phyloP scores from a whole-genome alignment of 768 basidiomycete genomes.

The Hebeloma cylindrosporum region DNA sequence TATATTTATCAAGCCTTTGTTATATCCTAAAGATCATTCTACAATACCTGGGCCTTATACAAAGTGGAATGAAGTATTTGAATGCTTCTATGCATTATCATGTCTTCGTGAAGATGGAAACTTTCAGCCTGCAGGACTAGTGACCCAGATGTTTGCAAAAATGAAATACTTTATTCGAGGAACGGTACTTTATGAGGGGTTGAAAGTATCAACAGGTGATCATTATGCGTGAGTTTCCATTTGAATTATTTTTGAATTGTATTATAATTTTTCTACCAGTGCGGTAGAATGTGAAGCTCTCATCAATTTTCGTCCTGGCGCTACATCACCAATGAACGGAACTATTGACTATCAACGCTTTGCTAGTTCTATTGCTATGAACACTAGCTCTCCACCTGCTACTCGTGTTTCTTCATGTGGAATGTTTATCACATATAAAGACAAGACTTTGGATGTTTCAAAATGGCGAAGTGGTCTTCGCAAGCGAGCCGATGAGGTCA shows the following conservation, averaged over 20 bases:
- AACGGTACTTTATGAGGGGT: too few relatives aligned
- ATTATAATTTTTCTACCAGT: slow-evolving; percentile 1
- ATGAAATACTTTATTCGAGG: slow-evolving; percentile 13
- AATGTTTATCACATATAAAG: slow-evolving; percentile 1
- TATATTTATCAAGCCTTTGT: slow-evolving; percentile 10
- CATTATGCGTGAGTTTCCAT: too few relatives aligned
- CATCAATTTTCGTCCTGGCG: slow-evolving; percentile 5
- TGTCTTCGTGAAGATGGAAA: slow-evolving; percentile 14
- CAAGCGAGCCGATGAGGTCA: not conserved
- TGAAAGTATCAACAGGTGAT: too few relatives aligned
- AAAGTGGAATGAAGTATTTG: slow-evolving; percentile 15
- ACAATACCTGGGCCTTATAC: not conserved
- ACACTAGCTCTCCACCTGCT: slow-evolving; percentile 4
- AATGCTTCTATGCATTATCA: slow-evolving; percentile 15
- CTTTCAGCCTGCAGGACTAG: slow-evolving; percentile 9
- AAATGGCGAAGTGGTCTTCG: slow-evolving; percentile 8
- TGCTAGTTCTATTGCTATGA: slow-evolving; percentile 5
- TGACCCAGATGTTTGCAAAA: slow-evolving; percentile 14
- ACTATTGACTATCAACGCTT: slow-evolving; percentile 14
- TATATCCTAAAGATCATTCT: not conserved
- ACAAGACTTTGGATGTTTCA: slow-evolving; percentile 3
- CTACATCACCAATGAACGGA: slow-evolving; percentile 5
- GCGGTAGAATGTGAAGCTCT: slow-evolving; percentile 10
- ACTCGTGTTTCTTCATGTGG: slow-evolving; percentile 13
- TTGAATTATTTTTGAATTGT: slow-evolving; percentile 7